phyloP scores from a whole-genome alignment of 1,284 basidiomycete genomes.

The Peniophora sp. region DNA sequence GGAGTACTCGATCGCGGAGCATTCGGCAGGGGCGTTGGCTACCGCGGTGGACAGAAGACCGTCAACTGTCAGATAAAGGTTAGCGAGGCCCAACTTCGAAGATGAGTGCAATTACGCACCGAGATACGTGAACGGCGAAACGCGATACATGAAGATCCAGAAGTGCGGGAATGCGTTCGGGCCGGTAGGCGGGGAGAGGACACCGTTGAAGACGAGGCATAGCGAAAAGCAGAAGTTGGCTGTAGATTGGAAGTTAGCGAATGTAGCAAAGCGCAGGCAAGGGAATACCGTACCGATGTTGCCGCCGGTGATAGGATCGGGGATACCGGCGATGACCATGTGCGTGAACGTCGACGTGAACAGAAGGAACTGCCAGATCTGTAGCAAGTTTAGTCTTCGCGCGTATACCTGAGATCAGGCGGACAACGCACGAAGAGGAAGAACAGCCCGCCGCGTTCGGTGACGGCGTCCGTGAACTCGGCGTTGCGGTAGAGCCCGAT shows the following conservation, averaged over 20 bases:
- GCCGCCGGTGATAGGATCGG: slow-evolving; percentile 1
- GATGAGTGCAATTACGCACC: slow-evolving; percentile 12
- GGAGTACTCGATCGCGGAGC: slow-evolving; percentile 46
- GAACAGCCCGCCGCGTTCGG: slow-evolving; percentile 30
- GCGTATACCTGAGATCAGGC: slow-evolving; percentile 24
- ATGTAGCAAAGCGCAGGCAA: slow-evolving; percentile 14
- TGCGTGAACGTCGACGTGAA: slow-evolving; percentile 5
- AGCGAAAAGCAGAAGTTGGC: background rate
- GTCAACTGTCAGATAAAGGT: slow-evolving; percentile 5
- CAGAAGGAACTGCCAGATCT: slow-evolving; percentile 22
- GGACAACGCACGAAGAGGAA: slow-evolving; percentile 46
- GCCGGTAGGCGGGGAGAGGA: slow-evolving; percentile 1
- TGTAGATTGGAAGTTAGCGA: slow-evolving; percentile 18
- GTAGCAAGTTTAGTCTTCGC: slow-evolving; percentile 20
- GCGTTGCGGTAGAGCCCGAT: slow-evolving; percentile 52
- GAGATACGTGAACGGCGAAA: slow-evolving; percentile 39
- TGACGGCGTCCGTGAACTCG: slow-evolving; percentile 47
- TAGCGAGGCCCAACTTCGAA: too few relatives aligned
- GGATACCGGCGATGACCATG: slow-evolving; percentile 3
- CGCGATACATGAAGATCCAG: slow-evolving; percentile 22
- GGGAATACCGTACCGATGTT: background rate
- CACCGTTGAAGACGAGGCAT: background rate
- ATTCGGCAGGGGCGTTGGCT: slow-evolving; percentile 32
- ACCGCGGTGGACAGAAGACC: slow-evolving; percentile 30
- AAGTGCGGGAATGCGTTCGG: slow-evolving; percentile 3